Base-by-base conservation (phyloP, 306 rosid genomes). In the Oxytropis ochrocephala region DNA sequence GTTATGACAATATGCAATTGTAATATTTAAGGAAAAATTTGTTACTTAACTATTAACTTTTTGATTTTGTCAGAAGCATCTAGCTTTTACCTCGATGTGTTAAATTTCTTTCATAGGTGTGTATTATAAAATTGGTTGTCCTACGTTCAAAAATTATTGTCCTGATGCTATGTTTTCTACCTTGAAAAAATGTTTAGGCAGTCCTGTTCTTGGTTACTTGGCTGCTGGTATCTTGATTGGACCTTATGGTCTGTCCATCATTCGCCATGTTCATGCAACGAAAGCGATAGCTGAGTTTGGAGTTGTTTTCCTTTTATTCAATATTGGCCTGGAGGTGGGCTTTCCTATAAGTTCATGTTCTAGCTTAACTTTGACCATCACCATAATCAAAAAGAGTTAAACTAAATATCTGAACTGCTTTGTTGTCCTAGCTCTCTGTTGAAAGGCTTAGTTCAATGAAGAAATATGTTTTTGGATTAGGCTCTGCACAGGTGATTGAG, bases 361-460 rank as follows among this genome's bases (percentile, higher is more conserved):
- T 67, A 39, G 56, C 57, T 77, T 66, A 36, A 9, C 67, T 76
- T 74, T 69, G 68, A 29, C 36, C 35, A 48, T 79, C 43, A 24
- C 64, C 42, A 39, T 73, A 56, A 65, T 66, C 65, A 76, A 64
- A 78, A 78, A 72, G 57, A 54, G 18, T 62, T 73, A 73, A 86
- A 56, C 66, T 72, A 50, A 81, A 71, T 62, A 69, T 84, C 60
- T 76, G 75, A 72, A 74, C 73, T 81, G 32, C 57, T 56, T 67
- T 79, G 14, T 66, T 79, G 38, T 82, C 81, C 74, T 73, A 95
- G 99, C 94, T 95, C 79, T 95, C 99, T 70, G 99, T 91, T 80
- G 99, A 95, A 89, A 91, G 99, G 84, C 90, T 95, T 76, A 95
- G 99, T 78, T 91, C 97, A 81, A 95, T 95, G 99, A 95, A 95